Conservation (phyloP, 495 filamentous ascomycete species). For the Mycothermus thermophilus region DNA sequence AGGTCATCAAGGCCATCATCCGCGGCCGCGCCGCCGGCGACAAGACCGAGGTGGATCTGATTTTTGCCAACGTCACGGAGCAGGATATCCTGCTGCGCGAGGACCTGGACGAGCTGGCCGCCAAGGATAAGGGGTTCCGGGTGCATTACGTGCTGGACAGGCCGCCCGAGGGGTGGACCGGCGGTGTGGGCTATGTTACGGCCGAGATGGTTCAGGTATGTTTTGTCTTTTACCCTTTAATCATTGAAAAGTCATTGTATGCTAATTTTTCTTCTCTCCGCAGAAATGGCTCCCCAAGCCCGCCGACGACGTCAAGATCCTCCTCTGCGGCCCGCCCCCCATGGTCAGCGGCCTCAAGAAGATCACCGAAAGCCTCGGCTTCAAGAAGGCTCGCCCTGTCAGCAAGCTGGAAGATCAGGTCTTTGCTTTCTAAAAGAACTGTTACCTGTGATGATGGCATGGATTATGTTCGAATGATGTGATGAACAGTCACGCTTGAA, state of each 20-base stretch:
- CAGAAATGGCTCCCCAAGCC: constrained; percentile 68
- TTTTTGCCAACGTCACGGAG: constrained; percentile 89
- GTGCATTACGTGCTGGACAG: constrained; percentile 95
- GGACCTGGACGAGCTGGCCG: constrained; percentile 65
- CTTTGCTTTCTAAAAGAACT: constrained; percentile 70
- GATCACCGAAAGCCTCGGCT: constrained; percentile 74
- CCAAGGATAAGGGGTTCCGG: constrained; percentile 64
- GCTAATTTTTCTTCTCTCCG: constrained; percentile 6
- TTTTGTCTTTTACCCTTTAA: not conserved
- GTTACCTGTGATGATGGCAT: too few relatives aligned
- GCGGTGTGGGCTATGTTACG: constrained; percentile 86
- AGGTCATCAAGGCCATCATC: constrained; percentile 83
- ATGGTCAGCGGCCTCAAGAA: constrained; percentile 99
- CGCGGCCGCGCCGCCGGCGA: constrained; percentile 68
- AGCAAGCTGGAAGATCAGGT: constrained; percentile 97
- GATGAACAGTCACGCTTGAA: too few relatives aligned
- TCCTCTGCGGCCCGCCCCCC: constrained; percentile 92
- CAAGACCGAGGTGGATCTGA: constrained; percentile 75
- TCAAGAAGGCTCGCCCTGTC: constrained; percentile 77
- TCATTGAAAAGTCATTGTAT: constrained; percentile 1
- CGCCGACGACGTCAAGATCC: constrained; percentile 76
- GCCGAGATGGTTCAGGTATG: constrained; percentile 87
- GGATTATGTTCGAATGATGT: too few relatives aligned
- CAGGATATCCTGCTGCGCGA: constrained; percentile 90
- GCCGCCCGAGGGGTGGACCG: constrained; percentile 78